Evolutionary conservation across 1,284 basidiomycete genomes (phyloP), one percentile per base, ranked within the genome.

Genomic region (Sporisorium sorghi): DNA sequence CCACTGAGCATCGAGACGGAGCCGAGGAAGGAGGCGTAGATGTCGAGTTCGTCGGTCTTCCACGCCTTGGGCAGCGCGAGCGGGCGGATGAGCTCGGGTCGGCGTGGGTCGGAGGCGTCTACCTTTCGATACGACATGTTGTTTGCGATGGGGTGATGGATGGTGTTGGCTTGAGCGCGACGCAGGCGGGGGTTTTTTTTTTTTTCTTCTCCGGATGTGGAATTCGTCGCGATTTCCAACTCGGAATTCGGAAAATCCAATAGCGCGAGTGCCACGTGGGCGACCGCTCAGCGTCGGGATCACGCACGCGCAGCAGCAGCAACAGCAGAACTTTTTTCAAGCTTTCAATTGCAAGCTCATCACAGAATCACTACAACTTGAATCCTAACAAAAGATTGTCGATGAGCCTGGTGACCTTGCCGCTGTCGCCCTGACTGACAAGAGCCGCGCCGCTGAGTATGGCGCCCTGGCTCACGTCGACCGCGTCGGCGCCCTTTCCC

Each of bases 401-500:
- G 53, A 99, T 98, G 78, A 99, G 84, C 73, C 96, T 87, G 35
- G 94, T 97, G 81, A 88, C 88, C 46, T 93, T 93, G 14, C 74
- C 67, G 7, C 57, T 53, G 12, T 76, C 48, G 5, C 74, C 76
- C 43, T 83, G 77, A n/a, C 66, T 69, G 3, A 97, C 88, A 89
- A 91, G 92, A 70, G 97, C 84, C 15, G 94, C 95, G 1, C 94
- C 96, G 75, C 93, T 95, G 61, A 98, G 80, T 11, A 98, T 89
- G 30, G 91, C 90, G 1, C 91, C 87, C 28, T 86, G 80, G 3
- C 30, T 55, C 17, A 73, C 40, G n/a, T 82, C 82, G 5, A 80
- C 77, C 11, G 75, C 76, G 5, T 83, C 82, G 0, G 52, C 58
- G 15, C 53, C 83, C 42, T 80, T 51, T 74, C 77, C 7, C 48